These are phyloP conservation scores for Globisporangium yorkense DNA, from an alignment of 352 stramenopile genomes.

Conservation along the genomic window DNA sequence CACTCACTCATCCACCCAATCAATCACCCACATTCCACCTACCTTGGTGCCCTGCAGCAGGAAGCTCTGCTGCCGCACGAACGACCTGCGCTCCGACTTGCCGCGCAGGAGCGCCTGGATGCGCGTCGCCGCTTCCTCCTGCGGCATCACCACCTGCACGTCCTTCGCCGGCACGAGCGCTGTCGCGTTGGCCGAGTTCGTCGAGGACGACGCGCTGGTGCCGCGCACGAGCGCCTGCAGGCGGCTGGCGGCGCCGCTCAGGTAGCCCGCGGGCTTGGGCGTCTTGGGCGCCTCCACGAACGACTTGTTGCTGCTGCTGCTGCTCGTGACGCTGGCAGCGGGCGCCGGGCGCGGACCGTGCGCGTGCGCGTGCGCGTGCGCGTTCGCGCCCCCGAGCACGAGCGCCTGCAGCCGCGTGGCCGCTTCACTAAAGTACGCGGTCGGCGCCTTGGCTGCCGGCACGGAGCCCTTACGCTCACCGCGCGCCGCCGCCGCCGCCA, in stretches of 20 bases:
- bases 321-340: conserved; percentile 12
- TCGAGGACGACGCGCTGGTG: not conserved
- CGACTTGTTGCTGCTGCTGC: conserved; percentile 15
- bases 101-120: conserved; percentile 71
- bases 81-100: conserved; percentile 37
- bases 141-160: conserved; percentile 22
- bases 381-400: conserved; percentile 9
- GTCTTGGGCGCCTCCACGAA: conserved; percentile 9
- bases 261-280: conserved; percentile 20
- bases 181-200: not conserved
- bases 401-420: conserved; percentile 35
- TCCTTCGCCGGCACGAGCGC: not conserved
- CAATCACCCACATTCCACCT: not conserved
- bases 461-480: not conserved
- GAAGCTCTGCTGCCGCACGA: conserved; percentile 49
- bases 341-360: conserved; percentile 5
- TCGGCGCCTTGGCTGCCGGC: conserved; percentile 1
- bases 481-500: conserved; percentile 5
- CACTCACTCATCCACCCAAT: not conserved
- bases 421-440: conserved; percentile 24
- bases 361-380: not conserved
- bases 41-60: conserved; percentile 72
- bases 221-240: conserved; percentile 33
- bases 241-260: conserved; percentile 30
- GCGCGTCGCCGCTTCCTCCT: conserved; percentile 25